Base-by-base conservation (phyloP, 495 filamentous ascomycete species). In the Neurospora tetraspora region DNA sequence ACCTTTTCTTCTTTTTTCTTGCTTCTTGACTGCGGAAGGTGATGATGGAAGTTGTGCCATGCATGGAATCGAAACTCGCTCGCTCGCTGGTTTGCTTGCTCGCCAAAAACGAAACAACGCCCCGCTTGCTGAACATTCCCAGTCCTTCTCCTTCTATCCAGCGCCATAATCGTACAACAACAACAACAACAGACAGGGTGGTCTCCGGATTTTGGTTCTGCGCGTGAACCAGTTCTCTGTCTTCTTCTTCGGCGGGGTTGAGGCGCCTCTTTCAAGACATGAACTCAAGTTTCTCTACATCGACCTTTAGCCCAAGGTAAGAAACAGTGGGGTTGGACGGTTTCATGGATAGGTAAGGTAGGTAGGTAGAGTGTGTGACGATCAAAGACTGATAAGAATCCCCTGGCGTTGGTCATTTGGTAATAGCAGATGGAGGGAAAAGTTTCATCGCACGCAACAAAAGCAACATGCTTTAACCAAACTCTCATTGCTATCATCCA, bases 241-340 rank as follows among this genome's bases (percentile, higher is more conserved):
- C 53, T 31, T 61, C 2, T 42, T 42, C 5, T 42, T 42, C 16
- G 20, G 47, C 20, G 14, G 27, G 27, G 53, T 34, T 34, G 53
- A 61, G 53, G 53, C 53, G 53, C 53, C 53, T 34, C 27, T 61
- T 61, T 61, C 53, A 61, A 61, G 53, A 61, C 27, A 61, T 34
- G 53, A 61, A 61, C 76, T 80, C 77, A 81, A 74, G 78, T 81
- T 78, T 80, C 79, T 78, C 78, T 80, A 77, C 79, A 80, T 81
- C 70, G 79, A 74, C 77, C 79, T 81, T 81, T 78, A 80, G 78
- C 74, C 76, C 70, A 73, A 69, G 70, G 78, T 70, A 78, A 77
- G 75, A 78, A 73, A 77, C 72, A 43, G 75, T n/a, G 73, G 72
- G 31, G 74, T 3, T 37, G 70, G 6, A n/a, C 27, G 68, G 42